Conservation (phyloP, 208 protist species). For the Crithidia expoeki region DNA sequence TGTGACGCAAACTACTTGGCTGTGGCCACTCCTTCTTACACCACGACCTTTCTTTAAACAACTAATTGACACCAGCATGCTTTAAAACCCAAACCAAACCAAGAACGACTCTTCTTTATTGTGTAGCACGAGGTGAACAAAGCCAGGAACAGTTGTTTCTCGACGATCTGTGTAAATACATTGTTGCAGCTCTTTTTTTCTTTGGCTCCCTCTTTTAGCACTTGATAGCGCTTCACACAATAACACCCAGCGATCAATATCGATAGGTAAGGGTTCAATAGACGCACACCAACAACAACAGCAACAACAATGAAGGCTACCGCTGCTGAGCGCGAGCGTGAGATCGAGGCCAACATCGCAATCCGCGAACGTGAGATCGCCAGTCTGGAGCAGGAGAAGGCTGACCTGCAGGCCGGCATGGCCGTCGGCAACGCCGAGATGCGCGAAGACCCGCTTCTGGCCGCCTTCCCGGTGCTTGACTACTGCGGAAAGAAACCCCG, state of each 20-base stretch:
- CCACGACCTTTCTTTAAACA: too few relatives aligned
- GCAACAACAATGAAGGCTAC: slow-evolving; percentile 51
- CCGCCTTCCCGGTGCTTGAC: slow-evolving; percentile 75
- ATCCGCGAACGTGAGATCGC: slow-evolving; percentile 70
- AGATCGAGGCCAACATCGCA: slow-evolving; percentile 67
- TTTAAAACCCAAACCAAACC: too few relatives aligned
- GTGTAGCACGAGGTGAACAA: neutral
- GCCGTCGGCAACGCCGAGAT: slow-evolving; percentile 29
- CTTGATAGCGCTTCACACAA: neutral
- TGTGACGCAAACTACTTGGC: too few relatives aligned
- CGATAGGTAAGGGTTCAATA: too few relatives aligned
- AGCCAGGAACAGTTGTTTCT: too few relatives aligned
- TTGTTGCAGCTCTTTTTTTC: neutral
- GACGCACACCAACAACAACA: neutral
- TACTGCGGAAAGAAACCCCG: slow-evolving; percentile 66
- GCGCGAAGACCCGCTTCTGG: slow-evolving; percentile 49
- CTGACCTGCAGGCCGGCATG: slow-evolving; percentile 55
- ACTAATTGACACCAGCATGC: too few relatives aligned
- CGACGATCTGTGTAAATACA: neutral
- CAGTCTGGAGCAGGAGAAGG: slow-evolving; percentile 57
- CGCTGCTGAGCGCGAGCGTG: slow-evolving; percentile 55
- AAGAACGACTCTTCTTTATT: neutral
- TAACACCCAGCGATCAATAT: too few relatives aligned
- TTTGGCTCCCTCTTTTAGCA: slow-evolving; percentile 19
- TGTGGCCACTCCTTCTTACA: too few relatives aligned